Percentiles rank a stretch among this genome's conserved stretches.
These are phyloP conservation scores for Clausena lansium DNA, from an alignment of 345 rosid genomes.

Conservation along the genomic window DNA sequence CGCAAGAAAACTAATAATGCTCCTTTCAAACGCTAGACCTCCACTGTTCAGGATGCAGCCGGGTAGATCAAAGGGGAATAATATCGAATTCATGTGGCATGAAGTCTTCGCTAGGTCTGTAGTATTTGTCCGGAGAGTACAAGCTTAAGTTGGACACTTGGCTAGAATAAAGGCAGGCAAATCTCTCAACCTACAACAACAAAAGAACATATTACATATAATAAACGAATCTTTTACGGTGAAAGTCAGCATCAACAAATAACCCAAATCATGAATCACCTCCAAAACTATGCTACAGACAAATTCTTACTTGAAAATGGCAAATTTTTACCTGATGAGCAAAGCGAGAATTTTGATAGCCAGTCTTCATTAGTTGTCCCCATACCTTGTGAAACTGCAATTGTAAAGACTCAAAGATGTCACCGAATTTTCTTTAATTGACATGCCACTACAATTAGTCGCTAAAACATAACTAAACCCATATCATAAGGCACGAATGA, in stretches of 20 bases:
- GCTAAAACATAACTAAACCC: neutral
- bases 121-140: conserved; percentile 91
- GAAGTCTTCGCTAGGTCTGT: conserved; percentile 87
- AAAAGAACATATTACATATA: neutral
- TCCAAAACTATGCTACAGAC: too few species aligned
- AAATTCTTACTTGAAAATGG: neutral
- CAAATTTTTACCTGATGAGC: conserved; percentile 79
- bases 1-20: neutral
- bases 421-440: neutral
- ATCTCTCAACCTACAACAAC: conserved; percentile 87
- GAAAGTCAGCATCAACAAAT: neutral
- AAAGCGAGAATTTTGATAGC: conserved; percentile 92
- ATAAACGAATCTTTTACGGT: neutral
- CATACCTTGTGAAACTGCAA: conserved; percentile 86
- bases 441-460: neutral
- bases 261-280: neutral
- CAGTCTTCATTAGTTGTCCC: conserved; percentile 99
- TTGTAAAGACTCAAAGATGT: neutral
- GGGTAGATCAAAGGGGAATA: conserved; percentile 46
- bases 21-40: neutral
- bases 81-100: conserved; percentile 94
- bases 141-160: conserved; percentile 85
- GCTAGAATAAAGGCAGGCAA: conserved; percentile 94
- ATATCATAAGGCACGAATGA: neutral
- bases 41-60: neutral